Evolutionary conservation across 148 eudicot genomes (phyloP).

Genomic region (Diospyros kaki): DNA sequence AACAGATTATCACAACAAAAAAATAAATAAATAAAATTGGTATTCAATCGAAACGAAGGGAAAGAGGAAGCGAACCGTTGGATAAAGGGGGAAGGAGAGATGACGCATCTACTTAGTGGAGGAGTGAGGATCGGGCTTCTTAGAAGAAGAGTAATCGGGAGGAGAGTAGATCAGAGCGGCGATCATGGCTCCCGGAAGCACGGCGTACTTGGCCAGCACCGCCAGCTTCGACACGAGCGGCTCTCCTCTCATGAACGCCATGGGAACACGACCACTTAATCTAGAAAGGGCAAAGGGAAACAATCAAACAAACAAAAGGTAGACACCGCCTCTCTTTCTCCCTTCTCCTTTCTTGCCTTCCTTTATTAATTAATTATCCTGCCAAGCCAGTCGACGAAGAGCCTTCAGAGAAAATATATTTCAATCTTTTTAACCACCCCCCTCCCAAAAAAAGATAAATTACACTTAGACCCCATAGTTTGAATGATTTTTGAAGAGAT

Average conservation of each 20-base stretch:
- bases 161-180: slow-evolving; percentile 42
- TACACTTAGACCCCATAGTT: no score
- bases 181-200: slow-evolving; percentile 44
- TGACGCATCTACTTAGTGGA: not conserved
- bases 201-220: slow-evolving; percentile 29
- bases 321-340: no score
- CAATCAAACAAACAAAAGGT: no score
- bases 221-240: slow-evolving; percentile 47
- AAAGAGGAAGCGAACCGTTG: not conserved
- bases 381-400: no score
- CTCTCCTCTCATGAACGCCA: slow-evolving; percentile 34
- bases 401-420: no score
- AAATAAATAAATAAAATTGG: not conserved
- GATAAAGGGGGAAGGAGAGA: not conserved
- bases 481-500: no score
- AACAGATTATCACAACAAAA: not conserved
- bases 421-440: no score
- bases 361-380: no score
- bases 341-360: no score
- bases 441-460: no score
- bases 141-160: slow-evolving; percentile 31
- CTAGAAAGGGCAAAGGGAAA: no score
- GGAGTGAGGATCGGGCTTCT: slow-evolving; percentile 13
- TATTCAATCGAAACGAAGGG: not conserved
- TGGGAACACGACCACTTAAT: not conserved